Evolutionary conservation across 495 filamentous ascomycete genomes (phyloP), one percentile per base, ranked within the genome.

Genomic region (Penicillium maclennaniae): DNA sequence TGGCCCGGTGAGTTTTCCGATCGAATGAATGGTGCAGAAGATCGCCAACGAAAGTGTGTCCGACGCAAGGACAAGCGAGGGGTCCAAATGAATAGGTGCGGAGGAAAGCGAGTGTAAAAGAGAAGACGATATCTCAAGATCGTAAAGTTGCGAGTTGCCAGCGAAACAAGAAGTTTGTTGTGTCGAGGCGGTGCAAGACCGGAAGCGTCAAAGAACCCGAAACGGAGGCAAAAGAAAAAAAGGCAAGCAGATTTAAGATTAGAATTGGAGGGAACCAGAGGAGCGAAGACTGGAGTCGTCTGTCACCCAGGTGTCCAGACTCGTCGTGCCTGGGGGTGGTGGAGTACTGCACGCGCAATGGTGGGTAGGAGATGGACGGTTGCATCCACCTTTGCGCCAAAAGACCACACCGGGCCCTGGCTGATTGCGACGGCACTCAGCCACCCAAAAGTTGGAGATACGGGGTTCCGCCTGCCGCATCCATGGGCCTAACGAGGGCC

Each of bases 51-150:
- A 43, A n/a, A 10, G 39, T 39, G 23, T 6, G 44, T 39, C 17
- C 15, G 34, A 28, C 16, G 23, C 34, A 41, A 47, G 31, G 28
- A 21, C 14, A 54, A 56, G 43, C 25, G 53, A 49, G 40, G 34
- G 41, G 40, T 4, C 23, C n/a, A 27, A 25, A 21, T 41, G 16
- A 19, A 14, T 4, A 20, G 9, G 43, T 20, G 19, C 40, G 49
- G 25, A 36, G 50, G 10, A 59, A 16, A 51, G 38, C 19, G 39
- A 43, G 49, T 25, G 27, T 19, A 56, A 38, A 38, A n/a, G 25
- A 23, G 17, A 25, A 10, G 41, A 42, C 12, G 6, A 51, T 21
- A 34, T 34, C 31, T 12, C 31, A 31, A 12, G 2, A 34, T 34
- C 31, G 8, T 12, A 34, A 31, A 34, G 38, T 39, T n/a, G 14